Evolutionary conservation across 2,329 filamentous ascomycete genomes (phyloP).

Genomic region (Colletotrichum spaethianum): DNA sequence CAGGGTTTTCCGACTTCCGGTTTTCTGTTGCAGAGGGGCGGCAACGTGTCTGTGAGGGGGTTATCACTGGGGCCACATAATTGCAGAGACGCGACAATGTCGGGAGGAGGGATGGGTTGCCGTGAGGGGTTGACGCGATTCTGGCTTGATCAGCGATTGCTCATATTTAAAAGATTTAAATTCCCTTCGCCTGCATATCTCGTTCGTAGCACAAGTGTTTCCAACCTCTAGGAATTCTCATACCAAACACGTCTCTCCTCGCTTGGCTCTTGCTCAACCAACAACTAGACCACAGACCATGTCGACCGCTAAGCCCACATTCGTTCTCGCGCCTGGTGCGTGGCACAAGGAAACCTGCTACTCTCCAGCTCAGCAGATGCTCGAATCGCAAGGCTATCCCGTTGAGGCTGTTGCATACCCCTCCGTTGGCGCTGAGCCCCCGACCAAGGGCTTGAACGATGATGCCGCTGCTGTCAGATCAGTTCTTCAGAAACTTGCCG

Average conservation of each 20-base stretch:
- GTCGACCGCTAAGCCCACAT: conserved; percentile 41
- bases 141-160: background rate
- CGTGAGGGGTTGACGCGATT: background rate
- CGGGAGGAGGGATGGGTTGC: too few relatives aligned
- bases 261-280: background rate
- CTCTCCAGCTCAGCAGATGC: conserved; percentile 47
- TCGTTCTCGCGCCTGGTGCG: conserved; percentile 57
- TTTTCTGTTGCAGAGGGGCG: background rate
- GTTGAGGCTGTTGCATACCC: conserved; percentile 50
- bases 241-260: conserved; percentile 2
- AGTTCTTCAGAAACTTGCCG: conserved; percentile 47
- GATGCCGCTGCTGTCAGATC: conserved; percentile 52
- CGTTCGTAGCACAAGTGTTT: conserved; percentile 5
- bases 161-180: conserved; percentile 1
- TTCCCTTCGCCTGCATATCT: background rate
- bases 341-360: conserved; percentile 53
- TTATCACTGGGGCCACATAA: conserved; percentile 5
- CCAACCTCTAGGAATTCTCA: conserved; percentile 2
- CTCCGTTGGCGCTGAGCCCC: conserved; percentile 49
- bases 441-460: conserved; percentile 45
- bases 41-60: conserved; percentile 4
- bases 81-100: too few relatives aligned
- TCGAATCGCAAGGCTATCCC: conserved; percentile 50
- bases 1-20: conserved; percentile 35
- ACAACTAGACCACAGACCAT: conserved; percentile 3